These are phyloP conservation scores for Hypomontagnella monticulosa DNA, from an alignment of 495 filamentous ascomycete genomes.

Conservation along the genomic window DNA sequence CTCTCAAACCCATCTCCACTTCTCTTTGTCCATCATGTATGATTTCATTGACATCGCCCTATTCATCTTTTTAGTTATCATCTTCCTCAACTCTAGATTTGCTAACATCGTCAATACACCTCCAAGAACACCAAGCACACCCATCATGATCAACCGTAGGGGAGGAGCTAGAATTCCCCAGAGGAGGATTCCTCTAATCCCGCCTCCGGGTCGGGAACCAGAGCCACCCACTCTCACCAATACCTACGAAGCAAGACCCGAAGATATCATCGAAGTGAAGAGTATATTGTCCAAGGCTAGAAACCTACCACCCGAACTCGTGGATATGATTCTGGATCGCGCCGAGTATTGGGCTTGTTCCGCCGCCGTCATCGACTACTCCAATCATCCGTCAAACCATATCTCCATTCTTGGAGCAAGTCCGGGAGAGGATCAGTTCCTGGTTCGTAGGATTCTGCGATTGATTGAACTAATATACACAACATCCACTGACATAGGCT, in stretches of 20 bases:
- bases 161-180: slow-evolving; percentile 29
- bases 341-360: slow-evolving; percentile 78
- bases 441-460: slow-evolving; percentile 42
- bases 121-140: background rate
- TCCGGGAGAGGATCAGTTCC: slow-evolving; percentile 46
- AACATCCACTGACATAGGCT: slow-evolving; percentile 5
- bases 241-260: slow-evolving; percentile 45
- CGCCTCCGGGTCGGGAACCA: slow-evolving; percentile 11
- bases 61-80: slow-evolving; percentile 1
- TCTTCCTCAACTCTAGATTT: slow-evolving; percentile 14
- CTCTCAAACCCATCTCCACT: background rate
- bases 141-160: slow-evolving; percentile 33
- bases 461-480: background rate
- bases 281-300: slow-evolving; percentile 51
- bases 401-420: slow-evolving; percentile 30
- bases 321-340: slow-evolving; percentile 72
- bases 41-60: slow-evolving; percentile 6
- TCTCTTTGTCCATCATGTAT: slow-evolving; percentile 15
- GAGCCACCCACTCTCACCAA: slow-evolving; percentile 17
- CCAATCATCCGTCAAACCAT: background rate
- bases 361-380: slow-evolving; percentile 42
- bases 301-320: slow-evolving; percentile 67
- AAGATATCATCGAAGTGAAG: slow-evolving; percentile 59
- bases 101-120: background rate
- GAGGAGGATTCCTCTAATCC: slow-evolving; percentile 16